These are phyloP conservation scores for Neurospora sp. DNA, from an alignment of 495 filamentous ascomycete genomes.

Conservation along the genomic window DNA sequence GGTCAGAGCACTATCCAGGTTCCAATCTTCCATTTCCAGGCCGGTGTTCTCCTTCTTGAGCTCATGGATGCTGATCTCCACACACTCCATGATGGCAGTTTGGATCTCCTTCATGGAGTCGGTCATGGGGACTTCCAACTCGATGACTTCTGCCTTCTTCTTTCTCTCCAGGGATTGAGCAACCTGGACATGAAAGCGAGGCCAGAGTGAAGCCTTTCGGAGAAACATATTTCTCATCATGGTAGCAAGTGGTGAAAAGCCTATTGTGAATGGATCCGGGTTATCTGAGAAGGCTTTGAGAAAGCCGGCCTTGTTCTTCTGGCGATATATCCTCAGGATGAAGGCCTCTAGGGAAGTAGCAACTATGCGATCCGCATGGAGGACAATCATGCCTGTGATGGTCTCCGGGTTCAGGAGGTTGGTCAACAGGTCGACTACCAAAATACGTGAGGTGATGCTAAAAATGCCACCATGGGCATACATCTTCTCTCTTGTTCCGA, in stretches of 20 bases:
- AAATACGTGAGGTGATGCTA: constrained; percentile 90
- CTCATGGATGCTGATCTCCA: constrained; percentile 87
- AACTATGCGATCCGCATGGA: constrained; percentile 81
- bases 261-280: constrained; percentile 82
- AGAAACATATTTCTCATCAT: constrained; percentile 93
- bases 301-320: constrained; percentile 86
- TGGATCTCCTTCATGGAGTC: constrained; percentile 89
- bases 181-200: constrained; percentile 86
- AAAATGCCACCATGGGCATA: constrained; percentile 85
- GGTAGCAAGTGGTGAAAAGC: constrained; percentile 78
- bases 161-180: constrained; percentile 81
- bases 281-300: constrained; percentile 95
- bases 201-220: constrained; percentile 81
- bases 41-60: constrained; percentile 81
- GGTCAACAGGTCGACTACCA: constrained; percentile 86
- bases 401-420: constrained; percentile 72
- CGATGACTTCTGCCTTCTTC: constrained; percentile 92
- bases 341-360: constrained; percentile 92
- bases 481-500: constrained; percentile 77
- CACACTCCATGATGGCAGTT: constrained; percentile 89
- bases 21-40: constrained; percentile 96
- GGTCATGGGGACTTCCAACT: constrained; percentile 94
- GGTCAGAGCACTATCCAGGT: constrained; percentile 85
- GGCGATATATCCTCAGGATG: constrained; percentile 84
- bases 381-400: constrained; percentile 76